Evolutionary conservation across 257 asterid genomes (phyloP), one percentile per base, ranked within the genome.

Genomic region (Capsicum rhomboideum): DNA sequence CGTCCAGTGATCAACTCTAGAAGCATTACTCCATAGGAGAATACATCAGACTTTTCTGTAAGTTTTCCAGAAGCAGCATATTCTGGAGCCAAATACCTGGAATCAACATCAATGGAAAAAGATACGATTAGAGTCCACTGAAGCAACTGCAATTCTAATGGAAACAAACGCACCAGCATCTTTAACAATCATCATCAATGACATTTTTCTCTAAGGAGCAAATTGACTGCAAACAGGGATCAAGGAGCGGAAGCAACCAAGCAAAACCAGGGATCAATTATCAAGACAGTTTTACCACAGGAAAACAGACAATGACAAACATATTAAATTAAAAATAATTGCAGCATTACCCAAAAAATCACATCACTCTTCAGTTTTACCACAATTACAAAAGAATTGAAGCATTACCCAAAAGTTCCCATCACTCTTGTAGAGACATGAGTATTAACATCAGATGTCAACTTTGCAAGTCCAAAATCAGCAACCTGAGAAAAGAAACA

Each of bases 1-100:
- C 89, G 93, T 52, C 99, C 99, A 4, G 99, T 96, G 67, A 96
- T 91, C 94, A 96, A 85, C 91, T 96, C 99, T 55, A 96, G 89
- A 82, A 96, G 96, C 92, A 96, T 87, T 28, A 96, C 93, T 31
- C 99, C 99, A 74, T 89, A 94, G 37, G 99, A 95, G 88, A 93
- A 95, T 34, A 95, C 98, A 83, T 95, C 99, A 0, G 99, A 95
- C 87, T 89, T 95, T 2, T 96, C 99, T 0, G 97, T 90, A 56
- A 96, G 98, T 86, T 96, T 96, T 49, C 99, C 99, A 0, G 98
- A 92, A 83, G 98, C 82, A 81, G 99, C 99, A 83, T 96, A 96
- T 75, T 96, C 99, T 17, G 99, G 99, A 53, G 99, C 99, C 86
- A 96, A 86, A 85, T 96, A 96, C 89, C 99, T 96, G 61, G 61